Evolutionary conservation across 176 grass and related monocot species (phyloP), one percentile per base, ranked within the genome.

Genomic region (Triticum aestivum): DNA sequence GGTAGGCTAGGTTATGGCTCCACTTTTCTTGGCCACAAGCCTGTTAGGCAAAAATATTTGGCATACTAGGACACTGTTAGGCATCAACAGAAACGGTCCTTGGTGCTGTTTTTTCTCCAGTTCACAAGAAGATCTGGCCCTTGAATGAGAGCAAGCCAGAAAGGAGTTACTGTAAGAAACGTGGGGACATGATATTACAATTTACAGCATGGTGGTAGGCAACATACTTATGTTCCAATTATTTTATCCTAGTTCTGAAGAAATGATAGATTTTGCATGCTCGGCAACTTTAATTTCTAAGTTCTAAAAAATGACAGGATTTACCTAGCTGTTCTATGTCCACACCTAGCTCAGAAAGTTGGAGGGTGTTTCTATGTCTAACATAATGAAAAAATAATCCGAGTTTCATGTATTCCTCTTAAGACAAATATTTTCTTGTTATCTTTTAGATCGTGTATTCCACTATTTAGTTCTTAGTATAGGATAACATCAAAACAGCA

Each of bases 271-370:
- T 42, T 42, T 9, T 37, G 8, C 37, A 42, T 42, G 69, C 11
- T 73, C 38, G 5, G 21, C 21, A 44, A 39, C 23, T 39, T 70
- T 34, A 70, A 21, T 17, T 70, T 38, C 33, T 38, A 70, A 74
- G 37, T 45, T 45, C 41, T 74, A 47, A 45, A 12, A 47, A 47
- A 14, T 74, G 11, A 45, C 39, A 24, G 12, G 23, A 38, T 21
- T 70, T 70, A 70, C 67, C n/a, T 74, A 74, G 71, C 44, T 37
- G 17, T 20, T 70, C 34, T 70, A 70, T 70, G 17, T 70, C 34
- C 67, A 38, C 67, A 70, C 34, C 17, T 72, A 42, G 37, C 37
- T 11, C 69, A 72, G 20, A 71, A 10, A 23, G 9, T 41, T 11
- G 20, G 37, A 71, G 35, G 20, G 68, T 39, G 37, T 71, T 71